Conservation (phyloP, 1,284 basidiomycete species). For the Quambalaria eucalypti region DNA sequence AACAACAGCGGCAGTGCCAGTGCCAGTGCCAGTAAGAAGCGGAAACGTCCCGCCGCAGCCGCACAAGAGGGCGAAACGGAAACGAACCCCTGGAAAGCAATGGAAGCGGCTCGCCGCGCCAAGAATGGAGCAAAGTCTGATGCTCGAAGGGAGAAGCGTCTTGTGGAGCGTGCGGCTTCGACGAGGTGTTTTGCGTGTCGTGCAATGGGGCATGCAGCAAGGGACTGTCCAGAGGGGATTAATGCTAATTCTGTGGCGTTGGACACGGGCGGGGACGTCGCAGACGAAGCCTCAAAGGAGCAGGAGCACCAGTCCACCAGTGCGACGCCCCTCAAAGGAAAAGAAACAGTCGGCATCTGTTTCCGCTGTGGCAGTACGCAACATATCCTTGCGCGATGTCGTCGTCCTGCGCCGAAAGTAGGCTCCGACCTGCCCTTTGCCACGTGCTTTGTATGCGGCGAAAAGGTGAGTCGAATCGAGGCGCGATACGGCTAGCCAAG, state of each 20-base stretch:
- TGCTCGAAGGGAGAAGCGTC: slow-evolving; percentile 60
- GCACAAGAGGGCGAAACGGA: neutral
- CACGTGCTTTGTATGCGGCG: slow-evolving; percentile 76
- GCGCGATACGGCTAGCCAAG: neutral
- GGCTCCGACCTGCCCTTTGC: slow-evolving; percentile 63
- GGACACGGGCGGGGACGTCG: slow-evolving; percentile 14
- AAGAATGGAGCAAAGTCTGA: slow-evolving; percentile 53
- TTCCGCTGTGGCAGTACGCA: slow-evolving; percentile 69
- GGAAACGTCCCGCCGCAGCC: slow-evolving; percentile 4
- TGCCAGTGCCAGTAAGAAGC: neutral
- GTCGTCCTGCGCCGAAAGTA: slow-evolving; percentile 54
- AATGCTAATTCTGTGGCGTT: slow-evolving; percentile 10
- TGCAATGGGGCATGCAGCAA: slow-evolving; percentile 71
- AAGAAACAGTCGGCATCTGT: slow-evolving; percentile 37
- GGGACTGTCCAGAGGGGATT: slow-evolving; percentile 57
- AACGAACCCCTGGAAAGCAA: slow-evolving; percentile 8
- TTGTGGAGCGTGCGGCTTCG: slow-evolving; percentile 55
- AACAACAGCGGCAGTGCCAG: slow-evolving; percentile 4
- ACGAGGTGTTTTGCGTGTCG: slow-evolving; percentile 83
- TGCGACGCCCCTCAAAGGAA: slow-evolving; percentile 26
- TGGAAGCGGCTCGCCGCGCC: slow-evolving; percentile 10
- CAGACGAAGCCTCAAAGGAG: slow-evolving; percentile 29
- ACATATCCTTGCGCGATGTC: slow-evolving; percentile 71
- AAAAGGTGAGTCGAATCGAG: too few relatives aligned
- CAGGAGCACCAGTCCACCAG: slow-evolving; percentile 19